phyloP scores from a whole-genome alignment of 1,139 yeast genomes.

The Lodderomyces margitis region DNA sequence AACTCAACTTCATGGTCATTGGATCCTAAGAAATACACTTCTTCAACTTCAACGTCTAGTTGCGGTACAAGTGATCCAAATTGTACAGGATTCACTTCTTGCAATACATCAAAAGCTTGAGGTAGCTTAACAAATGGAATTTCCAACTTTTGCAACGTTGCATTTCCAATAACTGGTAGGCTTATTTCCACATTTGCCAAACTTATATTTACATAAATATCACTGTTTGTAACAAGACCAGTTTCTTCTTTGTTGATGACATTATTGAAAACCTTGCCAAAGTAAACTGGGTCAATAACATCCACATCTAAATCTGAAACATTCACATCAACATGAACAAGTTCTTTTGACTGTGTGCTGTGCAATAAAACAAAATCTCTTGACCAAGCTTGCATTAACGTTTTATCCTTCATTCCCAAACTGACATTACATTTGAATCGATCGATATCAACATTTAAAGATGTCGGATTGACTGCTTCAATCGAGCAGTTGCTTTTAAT shows the following conservation, averaged over 20 bases:
- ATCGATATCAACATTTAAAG: slow-evolving; percentile 2
- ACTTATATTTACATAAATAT: slow-evolving; percentile 16
- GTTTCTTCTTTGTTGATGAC: slow-evolving; percentile 12
- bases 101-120: background rate
- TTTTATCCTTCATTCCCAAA: background rate
- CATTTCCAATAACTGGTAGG: slow-evolving; percentile 21
- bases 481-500: background rate
- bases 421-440: slow-evolving; percentile 5
- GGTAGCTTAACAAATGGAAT: slow-evolving; percentile 10
- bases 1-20: slow-evolving; percentile 18
- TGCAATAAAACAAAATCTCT: slow-evolving; percentile 3
- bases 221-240: background rate
- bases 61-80: slow-evolving; percentile 15
- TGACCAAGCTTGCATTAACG: slow-evolving; percentile 6
- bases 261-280: slow-evolving; percentile 18
- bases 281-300: slow-evolving; percentile 14
- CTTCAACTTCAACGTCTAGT: slow-evolving; percentile 23
- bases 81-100: slow-evolving; percentile 5
- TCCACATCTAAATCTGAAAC: slow-evolving; percentile 16
- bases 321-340: slow-evolving; percentile 12
- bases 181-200: slow-evolving; percentile 20
- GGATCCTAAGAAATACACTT: slow-evolving; percentile 26
- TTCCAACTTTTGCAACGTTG: slow-evolving; percentile 19
- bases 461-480: background rate
- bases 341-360: slow-evolving; percentile 4